Evolutionary conservation across 1,284 basidiomycete genomes (phyloP), one percentile per base, ranked within the genome.

Genomic region (Serendipita sp.): DNA sequence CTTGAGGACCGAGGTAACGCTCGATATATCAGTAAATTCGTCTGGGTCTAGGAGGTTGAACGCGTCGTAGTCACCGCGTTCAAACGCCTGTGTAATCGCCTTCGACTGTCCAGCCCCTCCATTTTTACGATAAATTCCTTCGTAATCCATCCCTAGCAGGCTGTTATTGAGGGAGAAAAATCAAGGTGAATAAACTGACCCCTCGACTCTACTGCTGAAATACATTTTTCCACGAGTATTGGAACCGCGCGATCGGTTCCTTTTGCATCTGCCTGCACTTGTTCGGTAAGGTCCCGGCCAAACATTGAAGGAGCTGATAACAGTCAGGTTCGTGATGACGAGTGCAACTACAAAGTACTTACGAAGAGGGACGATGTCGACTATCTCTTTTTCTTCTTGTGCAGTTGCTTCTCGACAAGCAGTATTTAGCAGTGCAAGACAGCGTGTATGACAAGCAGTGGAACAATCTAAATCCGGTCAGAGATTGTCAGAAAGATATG

Each of bases 121-220:
- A 0, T 90, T 92, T 77, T 98, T 98, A 66, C 96, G 91, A 74
- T 98, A 98, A 67, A 99, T 93, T 12, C 95, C 92, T 72, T 95
- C 92, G 70, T 91, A 92, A 66, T 92, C 88, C 73, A 95, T 78
- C n/a, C 87, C 88, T 88, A 67, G 13, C 61, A 12, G 61, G 2
- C 34, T 47, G 29, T 15, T 12, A 43, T 12, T 50, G 60, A 61
- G 38, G 49, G 50, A 12, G 13, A 63, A 60, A 49, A 65, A 29
- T 22, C 6, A 50, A 47, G 15, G 13, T 42, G 38, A 2, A n/a
- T 61, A 41, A 44, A 76, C 84, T 67, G 69, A 91, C 92, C 93
- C 65, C 84, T 77, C 3, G 78, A 75, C 70, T 98, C 94, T 41
- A 98, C 94, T 1, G 93, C 93, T 49, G 85, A 82, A 68, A 98